These are phyloP conservation scores for Stylosanthes scabra DNA, from an alignment of 331 rosid genomes.

Conservation along the genomic window DNA sequence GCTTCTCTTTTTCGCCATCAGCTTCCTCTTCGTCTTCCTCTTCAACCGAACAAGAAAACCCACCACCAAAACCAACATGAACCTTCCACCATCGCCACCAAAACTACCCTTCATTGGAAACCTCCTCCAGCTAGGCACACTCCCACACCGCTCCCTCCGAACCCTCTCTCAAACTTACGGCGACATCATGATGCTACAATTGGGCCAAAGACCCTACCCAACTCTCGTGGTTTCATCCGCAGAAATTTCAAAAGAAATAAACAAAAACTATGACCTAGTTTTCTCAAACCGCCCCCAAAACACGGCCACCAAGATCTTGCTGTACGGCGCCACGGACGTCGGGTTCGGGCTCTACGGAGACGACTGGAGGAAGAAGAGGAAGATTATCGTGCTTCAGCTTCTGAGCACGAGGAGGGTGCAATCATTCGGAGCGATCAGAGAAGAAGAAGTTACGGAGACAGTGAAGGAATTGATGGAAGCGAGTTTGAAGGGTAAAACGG, in stretches of 20 bases:
- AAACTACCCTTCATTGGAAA: constrained; percentile 58
- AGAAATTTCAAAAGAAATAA: constrained; percentile 32
- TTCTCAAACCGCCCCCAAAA: constrained; percentile 50
- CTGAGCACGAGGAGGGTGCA: constrained; percentile 52
- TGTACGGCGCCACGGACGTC: constrained; percentile 40
- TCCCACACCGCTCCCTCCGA: constrained; percentile 47
- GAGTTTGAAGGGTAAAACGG: background rate
- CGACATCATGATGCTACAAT: constrained; percentile 44
- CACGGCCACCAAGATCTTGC: constrained; percentile 25
- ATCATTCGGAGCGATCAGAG: constrained; percentile 43
- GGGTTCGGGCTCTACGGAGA: constrained; percentile 54
- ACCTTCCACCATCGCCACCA: constrained; percentile 58
- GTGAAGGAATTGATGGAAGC: constrained; percentile 28
- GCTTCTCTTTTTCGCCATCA: background rate
- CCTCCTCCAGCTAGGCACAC: constrained; percentile 55
- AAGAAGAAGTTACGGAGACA: constrained; percentile 42
- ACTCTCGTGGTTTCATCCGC: constrained; percentile 55
- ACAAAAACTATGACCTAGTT: constrained; percentile 42
- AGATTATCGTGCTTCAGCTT: constrained; percentile 44
- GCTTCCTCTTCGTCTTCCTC: background rate
- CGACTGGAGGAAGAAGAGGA: constrained; percentile 55
- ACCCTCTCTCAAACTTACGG: constrained; percentile 50
- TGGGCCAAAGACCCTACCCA: constrained; percentile 43
- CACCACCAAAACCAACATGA: constrained; percentile 26
- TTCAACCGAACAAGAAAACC: background rate